Percentiles rank a stretch among this genome's conserved stretches.
phyloP scores from a whole-genome alignment of 352 stramenopile genomes.

The Phytophthora gonapodyides region DNA sequence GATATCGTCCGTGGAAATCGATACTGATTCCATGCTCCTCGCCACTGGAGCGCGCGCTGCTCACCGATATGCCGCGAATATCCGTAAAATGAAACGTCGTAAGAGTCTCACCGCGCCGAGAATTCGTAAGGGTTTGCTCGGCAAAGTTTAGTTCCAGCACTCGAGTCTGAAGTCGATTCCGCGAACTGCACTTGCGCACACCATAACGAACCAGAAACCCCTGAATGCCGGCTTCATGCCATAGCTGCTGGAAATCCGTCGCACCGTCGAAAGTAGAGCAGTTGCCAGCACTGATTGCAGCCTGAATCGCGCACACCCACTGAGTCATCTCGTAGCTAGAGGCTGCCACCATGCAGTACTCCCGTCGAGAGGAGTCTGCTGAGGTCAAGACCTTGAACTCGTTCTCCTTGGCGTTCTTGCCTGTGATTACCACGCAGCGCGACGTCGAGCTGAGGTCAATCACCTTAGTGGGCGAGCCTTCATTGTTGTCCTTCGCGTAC shows the following conservation, averaged over 20 bases:
- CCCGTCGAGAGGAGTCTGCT: slow-evolving; percentile 63
- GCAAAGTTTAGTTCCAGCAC: slow-evolving; percentile 89
- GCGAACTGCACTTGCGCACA: slow-evolving; percentile 76
- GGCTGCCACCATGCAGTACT: slow-evolving; percentile 63
- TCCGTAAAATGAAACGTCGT: slow-evolving; percentile 80
- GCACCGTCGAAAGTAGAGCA: slow-evolving; percentile 74
- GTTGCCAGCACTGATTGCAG: slow-evolving; percentile 82
- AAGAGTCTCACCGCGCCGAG: slow-evolving; percentile 74
- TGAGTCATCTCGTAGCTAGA: slow-evolving; percentile 85
- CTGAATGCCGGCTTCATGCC: slow-evolving; percentile 79
- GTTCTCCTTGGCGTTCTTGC: slow-evolving; percentile 67
- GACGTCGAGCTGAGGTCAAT: slow-evolving; percentile 83
- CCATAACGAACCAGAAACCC: slow-evolving; percentile 85
- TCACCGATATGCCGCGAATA: slow-evolving; percentile 51
- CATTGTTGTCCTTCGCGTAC: slow-evolving; percentile 72
- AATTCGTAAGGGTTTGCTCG: slow-evolving; percentile 83
- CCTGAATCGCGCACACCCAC: slow-evolving; percentile 82
- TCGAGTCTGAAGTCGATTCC: slow-evolving; percentile 82
- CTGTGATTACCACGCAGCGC: slow-evolving; percentile 57
- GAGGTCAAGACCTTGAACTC: slow-evolving; percentile 83
- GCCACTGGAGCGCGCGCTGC: slow-evolving; percentile 40
- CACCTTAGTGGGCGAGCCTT: slow-evolving; percentile 56
- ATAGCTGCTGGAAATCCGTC: slow-evolving; percentile 74
- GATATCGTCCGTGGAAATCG: slow-evolving; percentile 64
- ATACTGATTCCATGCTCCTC: slow-evolving; percentile 77